A percentile compares a stretch with the other conserved stretches of the same genome.
Conservation (phyloP, 1,284 basidiomycete genomes). For the Garcileccinum viscosum region DNA sequence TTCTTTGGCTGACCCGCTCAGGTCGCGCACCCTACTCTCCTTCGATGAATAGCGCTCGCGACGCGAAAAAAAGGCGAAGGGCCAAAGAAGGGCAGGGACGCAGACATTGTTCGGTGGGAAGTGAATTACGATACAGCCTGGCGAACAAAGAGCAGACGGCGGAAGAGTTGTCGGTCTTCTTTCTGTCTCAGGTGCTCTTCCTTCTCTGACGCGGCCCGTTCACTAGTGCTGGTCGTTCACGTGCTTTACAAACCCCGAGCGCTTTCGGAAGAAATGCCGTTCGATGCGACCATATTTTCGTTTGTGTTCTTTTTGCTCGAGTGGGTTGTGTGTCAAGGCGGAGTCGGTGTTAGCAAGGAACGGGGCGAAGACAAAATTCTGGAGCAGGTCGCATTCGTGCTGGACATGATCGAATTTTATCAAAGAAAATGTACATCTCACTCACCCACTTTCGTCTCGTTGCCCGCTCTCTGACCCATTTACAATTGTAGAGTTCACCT, state of each 20-base stretch:
- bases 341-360: slow-evolving; percentile 50
- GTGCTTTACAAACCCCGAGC: slow-evolving; percentile 88
- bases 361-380: slow-evolving; percentile 75
- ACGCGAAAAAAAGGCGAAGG: slow-evolving; percentile 59
- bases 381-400: slow-evolving; percentile 86
- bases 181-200: not conserved
- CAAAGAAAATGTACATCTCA: slow-evolving; percentile 75
- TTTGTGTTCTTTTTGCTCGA: slow-evolving; percentile 83
- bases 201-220: not conserved
- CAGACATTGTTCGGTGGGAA: slow-evolving; percentile 92
- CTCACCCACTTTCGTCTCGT: not conserved
- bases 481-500: slow-evolving; percentile 69
- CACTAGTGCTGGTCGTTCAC: slow-evolving; percentile 78
- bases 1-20: not conserved
- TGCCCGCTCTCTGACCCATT: not conserved
- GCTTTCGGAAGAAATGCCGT: slow-evolving; percentile 81
- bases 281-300: slow-evolving; percentile 87
- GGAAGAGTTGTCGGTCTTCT: slow-evolving; percentile 68
- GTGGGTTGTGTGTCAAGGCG: slow-evolving; percentile 73
- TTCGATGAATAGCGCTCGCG: slow-evolving; percentile 58
- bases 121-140: slow-evolving; percentile 87
- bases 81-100: slow-evolving; percentile 82
- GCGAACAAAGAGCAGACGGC: slow-evolving; percentile 79
- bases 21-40: not conserved
- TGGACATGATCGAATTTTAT: slow-evolving; percentile 90